Percentiles rank a stretch among this genome's conserved stretches.
Conservation (phyloP, 768 basidiomycete genomes). For the Serendipita indica region DNA sequence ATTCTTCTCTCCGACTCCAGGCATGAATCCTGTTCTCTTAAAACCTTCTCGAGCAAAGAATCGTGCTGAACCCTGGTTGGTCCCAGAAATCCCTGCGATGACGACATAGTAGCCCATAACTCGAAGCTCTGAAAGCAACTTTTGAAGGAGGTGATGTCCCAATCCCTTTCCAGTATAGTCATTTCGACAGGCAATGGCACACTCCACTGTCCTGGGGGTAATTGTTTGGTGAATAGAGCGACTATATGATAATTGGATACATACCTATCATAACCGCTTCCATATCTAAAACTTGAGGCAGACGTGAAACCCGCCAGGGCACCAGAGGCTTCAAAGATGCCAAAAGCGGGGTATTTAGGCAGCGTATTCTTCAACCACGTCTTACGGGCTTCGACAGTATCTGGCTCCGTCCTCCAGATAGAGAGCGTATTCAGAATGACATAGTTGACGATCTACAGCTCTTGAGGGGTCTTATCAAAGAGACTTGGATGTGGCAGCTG, state of each 20-base stretch:
- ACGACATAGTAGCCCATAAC: neutral
- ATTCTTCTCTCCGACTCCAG: slow-evolving; percentile 5
- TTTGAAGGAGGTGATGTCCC: neutral
- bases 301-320: neutral
- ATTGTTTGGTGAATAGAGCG: neutral
- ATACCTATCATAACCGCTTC: neutral
- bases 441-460: neutral
- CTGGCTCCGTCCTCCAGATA: neutral
- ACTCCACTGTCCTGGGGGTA: neutral
- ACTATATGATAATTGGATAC: neutral
- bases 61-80: neutral
- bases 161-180: neutral
- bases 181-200: neutral
- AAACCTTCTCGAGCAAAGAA: slow-evolving; percentile 5
- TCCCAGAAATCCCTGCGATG: neutral
- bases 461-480: neutral
- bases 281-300: neutral
- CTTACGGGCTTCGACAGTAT: neutral
- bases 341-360: neutral
- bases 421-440: neutral
- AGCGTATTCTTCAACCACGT: neutral
- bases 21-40: neutral
- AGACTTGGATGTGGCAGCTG: neutral
- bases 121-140: neutral
- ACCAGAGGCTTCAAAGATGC: neutral